These are phyloP conservation scores for Fonsecaea nubica DNA, from an alignment of 2,329 filamentous ascomycete genomes.

Conservation along the genomic window DNA sequence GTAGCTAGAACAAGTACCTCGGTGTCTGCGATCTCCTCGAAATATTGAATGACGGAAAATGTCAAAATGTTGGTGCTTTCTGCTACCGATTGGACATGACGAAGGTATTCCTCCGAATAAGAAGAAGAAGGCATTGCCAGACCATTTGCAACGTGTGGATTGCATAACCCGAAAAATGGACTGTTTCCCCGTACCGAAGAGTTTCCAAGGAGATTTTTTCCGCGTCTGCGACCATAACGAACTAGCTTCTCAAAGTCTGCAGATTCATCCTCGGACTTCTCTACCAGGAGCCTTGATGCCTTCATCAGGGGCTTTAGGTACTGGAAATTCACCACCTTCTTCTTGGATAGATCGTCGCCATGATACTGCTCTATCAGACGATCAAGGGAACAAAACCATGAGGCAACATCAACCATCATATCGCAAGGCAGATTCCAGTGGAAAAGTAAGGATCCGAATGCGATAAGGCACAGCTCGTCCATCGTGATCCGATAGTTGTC, in stretches of 20 bases:
- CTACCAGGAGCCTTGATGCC: conserved; percentile 10
- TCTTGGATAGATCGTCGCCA: background rate
- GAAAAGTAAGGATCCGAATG: conserved; percentile 16
- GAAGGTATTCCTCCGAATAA: background rate
- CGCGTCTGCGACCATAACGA: conserved; percentile 15
- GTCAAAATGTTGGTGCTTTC: background rate
- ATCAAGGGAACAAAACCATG: background rate
- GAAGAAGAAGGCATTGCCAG: background rate
- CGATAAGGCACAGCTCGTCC: conserved; percentile 27
- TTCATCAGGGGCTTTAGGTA: background rate
- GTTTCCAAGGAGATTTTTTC: background rate
- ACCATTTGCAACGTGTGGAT: background rate
- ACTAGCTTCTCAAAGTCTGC: conserved; percentile 13
- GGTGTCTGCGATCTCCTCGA: background rate
- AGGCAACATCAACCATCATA: background rate
- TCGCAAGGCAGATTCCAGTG: conserved; percentile 6
- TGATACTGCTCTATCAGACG: background rate
- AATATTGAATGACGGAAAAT: background rate
- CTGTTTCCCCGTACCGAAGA: background rate
- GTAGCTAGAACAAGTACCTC: conserved; percentile 1
- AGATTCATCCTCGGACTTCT: background rate
- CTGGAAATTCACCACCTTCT: background rate
- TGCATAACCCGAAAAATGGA: background rate
- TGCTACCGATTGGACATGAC: background rate
- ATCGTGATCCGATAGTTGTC: conserved; percentile 27